Evolutionary conservation across 202 grass and related monocot genomes (phyloP).

Genomic region (Hordeum pubiflorum): DNA sequence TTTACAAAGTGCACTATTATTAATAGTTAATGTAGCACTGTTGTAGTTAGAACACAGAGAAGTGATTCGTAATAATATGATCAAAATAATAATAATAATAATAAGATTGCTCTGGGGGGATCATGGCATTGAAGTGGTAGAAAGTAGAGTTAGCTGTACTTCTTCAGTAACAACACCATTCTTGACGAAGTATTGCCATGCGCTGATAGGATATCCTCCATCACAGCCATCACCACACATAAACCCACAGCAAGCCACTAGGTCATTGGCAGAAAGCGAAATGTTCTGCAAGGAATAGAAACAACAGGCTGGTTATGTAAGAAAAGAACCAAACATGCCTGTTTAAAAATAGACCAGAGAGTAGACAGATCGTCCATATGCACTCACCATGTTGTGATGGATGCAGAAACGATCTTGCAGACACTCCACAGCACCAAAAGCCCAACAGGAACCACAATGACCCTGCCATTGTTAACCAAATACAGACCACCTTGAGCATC

Average conservation of each 20-base stretch:
- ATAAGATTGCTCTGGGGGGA: neutral
- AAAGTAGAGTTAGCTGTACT: slow-evolving; percentile 30
- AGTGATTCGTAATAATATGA: neutral
- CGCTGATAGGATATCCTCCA: slow-evolving; percentile 81
- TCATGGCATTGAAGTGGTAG: neutral
- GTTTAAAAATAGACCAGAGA: slow-evolving; percentile 11
- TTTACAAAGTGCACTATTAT: neutral
- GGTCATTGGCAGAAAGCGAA: slow-evolving; percentile 86
- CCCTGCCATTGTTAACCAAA: slow-evolving; percentile 43
- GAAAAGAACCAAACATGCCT: neutral
- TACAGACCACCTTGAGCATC: neutral
- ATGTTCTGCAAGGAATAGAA: slow-evolving; percentile 54
- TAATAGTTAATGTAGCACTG: neutral
- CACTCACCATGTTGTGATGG: slow-evolving; percentile 50
- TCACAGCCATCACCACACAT: slow-evolving; percentile 96
- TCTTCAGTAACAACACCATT: slow-evolving; percentile 79
- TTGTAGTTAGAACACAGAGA: neutral
- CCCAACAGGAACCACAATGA: slow-evolving; percentile 95
- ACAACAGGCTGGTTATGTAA: slow-evolving; percentile 17
- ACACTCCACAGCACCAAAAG: slow-evolving; percentile 82
- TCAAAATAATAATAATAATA: neutral
- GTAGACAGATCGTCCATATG: neutral
- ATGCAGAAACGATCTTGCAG: slow-evolving; percentile 94
- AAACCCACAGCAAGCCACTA: slow-evolving; percentile 85
- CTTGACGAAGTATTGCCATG: slow-evolving; percentile 79